Evolutionary conservation across 441 rosid species (phyloP).

Genomic region (Rhodomyrtus psidioides): DNA sequence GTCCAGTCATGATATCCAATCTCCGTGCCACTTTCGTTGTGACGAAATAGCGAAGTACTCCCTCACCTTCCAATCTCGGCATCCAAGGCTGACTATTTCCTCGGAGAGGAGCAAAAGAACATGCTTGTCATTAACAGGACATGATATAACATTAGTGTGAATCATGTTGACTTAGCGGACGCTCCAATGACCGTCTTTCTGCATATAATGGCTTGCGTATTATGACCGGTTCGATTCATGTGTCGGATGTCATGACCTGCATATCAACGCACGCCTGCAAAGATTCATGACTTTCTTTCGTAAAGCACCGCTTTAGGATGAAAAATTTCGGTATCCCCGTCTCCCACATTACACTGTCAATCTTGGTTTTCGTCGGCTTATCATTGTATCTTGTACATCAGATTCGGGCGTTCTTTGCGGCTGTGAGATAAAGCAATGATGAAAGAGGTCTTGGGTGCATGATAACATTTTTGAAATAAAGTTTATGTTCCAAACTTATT

Average conservation of each 20-base stretch:
- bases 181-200: neutral
- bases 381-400: neutral
- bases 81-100: neutral
- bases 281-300: neutral
- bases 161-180: neutral
- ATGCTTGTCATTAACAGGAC: neutral
- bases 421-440: neutral
- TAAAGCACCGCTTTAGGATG: neutral
- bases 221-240: neutral
- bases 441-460: neutral
- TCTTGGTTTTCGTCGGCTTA: neutral
- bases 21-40: slow-evolving; percentile 63
- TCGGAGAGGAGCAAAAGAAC: neutral
- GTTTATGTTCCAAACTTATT: too few relatives aligned
- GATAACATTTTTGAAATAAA: too few relatives aligned
- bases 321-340: neutral
- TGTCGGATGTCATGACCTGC: neutral
- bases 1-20: slow-evolving; percentile 89
- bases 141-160: neutral
- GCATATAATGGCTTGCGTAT: neutral
- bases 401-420: neutral
- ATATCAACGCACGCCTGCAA: neutral
- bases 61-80: neutral
- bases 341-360: neutral
- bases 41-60: slow-evolving; percentile 27